These are phyloP conservation scores for Aspergillus oerlinghausenensis DNA, from an alignment of 2,329 filamentous ascomycete genomes.

Conservation along the genomic window DNA sequence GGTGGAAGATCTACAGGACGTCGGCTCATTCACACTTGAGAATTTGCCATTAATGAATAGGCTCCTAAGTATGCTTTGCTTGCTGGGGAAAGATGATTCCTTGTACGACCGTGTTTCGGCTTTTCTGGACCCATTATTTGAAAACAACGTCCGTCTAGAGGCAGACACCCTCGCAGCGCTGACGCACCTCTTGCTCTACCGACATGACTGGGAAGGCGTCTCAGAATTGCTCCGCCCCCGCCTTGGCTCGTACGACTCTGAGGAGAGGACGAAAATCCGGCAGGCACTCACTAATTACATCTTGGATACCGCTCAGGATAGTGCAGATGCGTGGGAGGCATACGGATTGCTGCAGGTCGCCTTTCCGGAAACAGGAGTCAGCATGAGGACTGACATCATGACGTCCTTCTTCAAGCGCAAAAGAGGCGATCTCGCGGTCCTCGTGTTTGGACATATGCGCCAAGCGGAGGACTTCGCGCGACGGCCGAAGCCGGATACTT, in stretches of 20 bases:
- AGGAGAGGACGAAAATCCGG: conserved; percentile 64
- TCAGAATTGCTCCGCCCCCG: conserved; percentile 76
- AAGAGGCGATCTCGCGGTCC: conserved; percentile 76
- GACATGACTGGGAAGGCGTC: conserved; percentile 72
- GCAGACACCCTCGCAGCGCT: conserved; percentile 70
- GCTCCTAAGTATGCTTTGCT: conserved; percentile 66
- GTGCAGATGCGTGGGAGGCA: conserved; percentile 57
- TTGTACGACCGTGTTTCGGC: conserved; percentile 67
- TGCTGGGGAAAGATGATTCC: conserved; percentile 47
- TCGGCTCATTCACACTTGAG: conserved; percentile 52
- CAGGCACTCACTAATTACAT: conserved; percentile 65
- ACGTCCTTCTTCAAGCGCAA: conserved; percentile 71
- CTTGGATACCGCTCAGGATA: conserved; percentile 56
- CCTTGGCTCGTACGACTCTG: conserved; percentile 32
- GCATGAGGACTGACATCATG: conserved; percentile 69
- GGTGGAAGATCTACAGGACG: conserved; percentile 50
- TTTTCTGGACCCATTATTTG: conserved; percentile 68
- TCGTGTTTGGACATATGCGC: conserved; percentile 94
- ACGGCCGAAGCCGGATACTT: conserved; percentile 68
- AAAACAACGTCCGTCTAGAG: conserved; percentile 64
- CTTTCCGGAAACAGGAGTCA: conserved; percentile 60
- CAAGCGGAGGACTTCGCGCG: conserved; percentile 59
- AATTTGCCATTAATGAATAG: conserved; percentile 64
- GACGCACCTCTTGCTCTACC: conserved; percentile 67
- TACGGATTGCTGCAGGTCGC: conserved; percentile 56